Evolutionary conservation across 768 basidiomycete species (phyloP), one percentile per base, ranked within the genome.

Genomic region (Suillus fuscotomentosus): DNA sequence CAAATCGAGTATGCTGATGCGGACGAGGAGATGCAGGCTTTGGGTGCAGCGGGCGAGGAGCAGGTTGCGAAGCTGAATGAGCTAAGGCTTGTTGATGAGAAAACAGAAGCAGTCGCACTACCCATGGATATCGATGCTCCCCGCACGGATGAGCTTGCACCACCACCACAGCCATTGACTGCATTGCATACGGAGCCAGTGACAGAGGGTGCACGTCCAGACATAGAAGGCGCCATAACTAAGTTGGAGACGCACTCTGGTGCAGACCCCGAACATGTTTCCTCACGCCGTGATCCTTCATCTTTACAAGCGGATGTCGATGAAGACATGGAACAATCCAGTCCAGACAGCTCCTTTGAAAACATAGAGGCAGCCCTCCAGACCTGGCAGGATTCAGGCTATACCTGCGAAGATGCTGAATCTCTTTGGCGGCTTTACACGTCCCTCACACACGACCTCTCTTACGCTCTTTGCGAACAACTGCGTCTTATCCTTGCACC

Each of bases 401-500:
- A 88, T 68, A 82, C 87, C 3, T 75, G 79, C 27, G 75, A 80
- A 54, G 79, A 79, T 7, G 87, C 90, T 0, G 88, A 90, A 68
- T 84, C 86, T 61, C 83, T 97, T n/a, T 99, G 97, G 97, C 88
- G 91, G 14, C 80, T 88, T 17, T 99, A 99, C 78, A 91, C 92
- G 69, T 88, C 91, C 3, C 80, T 97, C 68, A 99, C 97, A 0
- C 89, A 93, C 62, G 90, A 97, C 65, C 86, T 99, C 48, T 92
- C 97, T 2, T 93, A 92, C 70, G 84, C 89, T 2, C 87, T 99
- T 24, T 99, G 96, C 72, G 97, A 99, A 77, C 96, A 98, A 73
- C 86, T 99, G 20, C 92, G 97, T 31, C 90, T 99, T 41, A 97
- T 99, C 74, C 84, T 99, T 43, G 95, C 96, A 67, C 97, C 97